Conservation (phyloP, 2,329 filamentous ascomycete genomes). For the Scleromitrula shiraiana region DNA sequence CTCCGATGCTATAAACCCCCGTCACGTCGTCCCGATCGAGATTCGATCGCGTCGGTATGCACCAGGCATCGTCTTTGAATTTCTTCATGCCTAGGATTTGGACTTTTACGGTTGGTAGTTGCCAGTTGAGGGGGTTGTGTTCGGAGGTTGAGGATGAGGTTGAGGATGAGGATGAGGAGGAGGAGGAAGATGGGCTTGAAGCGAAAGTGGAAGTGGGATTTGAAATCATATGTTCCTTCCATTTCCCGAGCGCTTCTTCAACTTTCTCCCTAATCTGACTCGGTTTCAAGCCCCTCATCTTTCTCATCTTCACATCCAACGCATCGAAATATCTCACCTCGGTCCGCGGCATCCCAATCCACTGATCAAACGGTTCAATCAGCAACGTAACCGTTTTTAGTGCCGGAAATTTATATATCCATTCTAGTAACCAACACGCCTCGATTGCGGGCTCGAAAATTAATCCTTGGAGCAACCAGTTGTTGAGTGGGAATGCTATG, state of each 20-base stretch:
- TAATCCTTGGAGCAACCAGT: not conserved
- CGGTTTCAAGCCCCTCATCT: not conserved
- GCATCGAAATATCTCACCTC: not conserved
- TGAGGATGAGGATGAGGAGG: no score
- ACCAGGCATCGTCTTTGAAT: not conserved
- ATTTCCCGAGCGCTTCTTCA: not conserved
- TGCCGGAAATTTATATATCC: not conserved
- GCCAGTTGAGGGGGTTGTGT: no score
- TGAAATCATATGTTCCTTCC: no score
- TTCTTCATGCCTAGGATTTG: not conserved
- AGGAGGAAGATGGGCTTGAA: no score
- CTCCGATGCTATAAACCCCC: not conserved
- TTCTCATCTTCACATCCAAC: not conserved
- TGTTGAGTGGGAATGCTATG: not conserved
- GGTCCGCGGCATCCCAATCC: not conserved
- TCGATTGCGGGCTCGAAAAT: not conserved
- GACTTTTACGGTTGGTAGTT: not conserved
- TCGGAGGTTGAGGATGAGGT: no score
- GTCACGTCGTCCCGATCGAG: not conserved
- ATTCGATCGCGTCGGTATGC: not conserved
- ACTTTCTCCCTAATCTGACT: not conserved
- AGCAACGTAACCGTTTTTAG: not conserved
- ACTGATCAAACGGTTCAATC: constrained; percentile 1
- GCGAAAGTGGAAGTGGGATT: no score
- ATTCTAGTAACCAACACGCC: not conserved